These are phyloP conservation scores for Epichloe baconii DNA, from an alignment of 2,329 filamentous ascomycete genomes.

Conservation along the genomic window DNA sequence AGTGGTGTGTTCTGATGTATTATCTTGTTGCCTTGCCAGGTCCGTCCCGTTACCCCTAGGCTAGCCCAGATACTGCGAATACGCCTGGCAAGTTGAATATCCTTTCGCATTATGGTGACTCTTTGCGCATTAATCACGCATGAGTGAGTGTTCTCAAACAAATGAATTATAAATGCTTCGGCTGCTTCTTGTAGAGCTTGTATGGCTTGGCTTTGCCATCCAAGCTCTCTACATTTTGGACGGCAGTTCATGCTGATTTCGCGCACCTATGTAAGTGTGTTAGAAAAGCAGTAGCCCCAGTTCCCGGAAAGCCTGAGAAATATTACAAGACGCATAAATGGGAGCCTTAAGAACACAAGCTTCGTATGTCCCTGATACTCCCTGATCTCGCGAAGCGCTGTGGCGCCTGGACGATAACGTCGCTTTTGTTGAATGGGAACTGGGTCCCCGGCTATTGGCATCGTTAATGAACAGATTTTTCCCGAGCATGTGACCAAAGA, in stretches of 20 bases:
- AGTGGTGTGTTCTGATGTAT: no score
- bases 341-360: conserved; percentile 67
- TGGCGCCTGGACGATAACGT: conserved; percentile 66
- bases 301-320: background rate
- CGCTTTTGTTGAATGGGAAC: conserved; percentile 47
- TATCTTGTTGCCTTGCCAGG: conserved; percentile 25
- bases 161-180: conserved; percentile 89
- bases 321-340: conserved; percentile 62
- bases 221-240: conserved; percentile 53
- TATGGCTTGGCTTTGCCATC: conserved; percentile 95
- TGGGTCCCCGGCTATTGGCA: conserved; percentile 53
- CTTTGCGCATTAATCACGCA: conserved; percentile 95
- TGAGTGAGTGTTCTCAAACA: conserved; percentile 77
- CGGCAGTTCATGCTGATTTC: conserved; percentile 59
- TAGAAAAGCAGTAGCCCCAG: no score
- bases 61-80: conserved; percentile 64
- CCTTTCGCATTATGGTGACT: conserved; percentile 96
- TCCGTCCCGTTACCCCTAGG: conserved; percentile 22
- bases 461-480: conserved; percentile 10
- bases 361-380: conserved; percentile 84
- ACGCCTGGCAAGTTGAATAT: conserved; percentile 80
- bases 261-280: conserved; percentile 24
- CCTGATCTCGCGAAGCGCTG: conserved; percentile 83
- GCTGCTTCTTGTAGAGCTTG: conserved; percentile 86
- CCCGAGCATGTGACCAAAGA: no score